Evolutionary conservation across 1,139 yeast species (phyloP), one percentile per base, ranked within the genome.

Genomic region (Kurtzmaniella quercitrusa): DNA sequence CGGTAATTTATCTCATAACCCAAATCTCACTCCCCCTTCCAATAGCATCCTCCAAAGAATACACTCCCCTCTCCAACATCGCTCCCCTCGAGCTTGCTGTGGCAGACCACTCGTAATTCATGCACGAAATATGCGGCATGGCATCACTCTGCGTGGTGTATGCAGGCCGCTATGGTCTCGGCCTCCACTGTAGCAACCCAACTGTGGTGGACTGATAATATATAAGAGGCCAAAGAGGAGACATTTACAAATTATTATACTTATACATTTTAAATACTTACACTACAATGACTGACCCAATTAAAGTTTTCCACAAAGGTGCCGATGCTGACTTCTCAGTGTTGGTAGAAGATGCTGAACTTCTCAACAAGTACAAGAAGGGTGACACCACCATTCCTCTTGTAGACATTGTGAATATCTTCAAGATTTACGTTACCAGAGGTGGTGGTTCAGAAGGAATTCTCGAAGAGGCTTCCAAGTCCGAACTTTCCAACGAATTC

Each of bases 381-480:
- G 80, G 80, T 37, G 73, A 76, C 48, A 59, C 77, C 32, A 65
- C 80, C 16, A 61, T 79, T 38, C 85, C 94, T 33, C 65, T 87
- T 49, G 71, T 82, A 12, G 82, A 82, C 35, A 75, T 84, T 20
- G 82, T 86, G 2, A 82, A 83, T 0, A 70, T 76, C 15, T 85
- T 78, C 67, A 78, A 83, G 55, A 74, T 87, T 14, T 87, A 74
- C 58, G 70, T 76, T 26, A 74, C 78, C 46, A 74, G 76, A 50
- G 71, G 70, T 38, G 85, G 86, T 39, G 95, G 95, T 28, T 66
- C 78, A 3, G 87, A 80, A 53, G 95, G 95, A 44, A 73, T 76
- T 7, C 61, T 84, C 30, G 88, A 83, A 46, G 82, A 79, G 55
- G 95, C 94, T 2, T 82, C 91, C n/a, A 74, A 78, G 45, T 64